These are phyloP conservation scores for Pseudodiploospora longispora DNA, from an alignment of 2,329 filamentous ascomycete genomes.

Conservation along the genomic window DNA sequence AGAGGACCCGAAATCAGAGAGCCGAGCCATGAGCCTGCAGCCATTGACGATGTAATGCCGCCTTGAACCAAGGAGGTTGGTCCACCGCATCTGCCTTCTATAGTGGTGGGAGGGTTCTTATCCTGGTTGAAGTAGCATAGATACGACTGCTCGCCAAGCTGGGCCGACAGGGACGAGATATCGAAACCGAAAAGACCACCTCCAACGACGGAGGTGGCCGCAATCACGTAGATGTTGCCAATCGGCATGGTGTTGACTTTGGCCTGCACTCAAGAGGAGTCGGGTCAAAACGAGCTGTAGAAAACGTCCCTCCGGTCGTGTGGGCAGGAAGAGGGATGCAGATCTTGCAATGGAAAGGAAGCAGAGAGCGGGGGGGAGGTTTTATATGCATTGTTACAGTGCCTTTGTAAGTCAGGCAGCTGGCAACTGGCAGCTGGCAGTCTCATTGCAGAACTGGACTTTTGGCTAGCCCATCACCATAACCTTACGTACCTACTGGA, in stretches of 20 bases:
- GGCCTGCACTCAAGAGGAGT: no score
- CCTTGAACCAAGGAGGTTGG: conserved; percentile 37
- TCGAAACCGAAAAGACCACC: conserved; percentile 45
- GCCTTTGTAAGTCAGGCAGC: no score
- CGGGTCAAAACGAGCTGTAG: no score
- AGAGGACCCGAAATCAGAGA: conserved; percentile 39
- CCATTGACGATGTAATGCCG: conserved; percentile 44
- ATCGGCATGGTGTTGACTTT: conserved; percentile 16
- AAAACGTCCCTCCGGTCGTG: no score
- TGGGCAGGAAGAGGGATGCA: no score
- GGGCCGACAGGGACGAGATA: conserved; percentile 48
- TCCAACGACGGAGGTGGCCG: conserved; percentile 28
- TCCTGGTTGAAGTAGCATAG: conserved; percentile 32
- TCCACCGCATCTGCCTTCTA: conserved; percentile 22
- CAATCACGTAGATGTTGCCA: conserved; percentile 28
- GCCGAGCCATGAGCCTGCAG: conserved; percentile 43
- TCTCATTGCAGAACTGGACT: no score
- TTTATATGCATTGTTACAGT: no score
- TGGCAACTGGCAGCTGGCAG: no score
- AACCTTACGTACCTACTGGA: no score
- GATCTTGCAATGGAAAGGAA: no score
- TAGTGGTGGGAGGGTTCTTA: conserved; percentile 22
- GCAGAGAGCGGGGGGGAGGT: no score
- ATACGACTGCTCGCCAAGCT: conserved; percentile 27
- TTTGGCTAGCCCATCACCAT: no score